Evolutionary conservation across 2,329 filamentous ascomycete genomes (phyloP), one percentile per base, ranked within the genome.

Genomic region (Aspergillus caelatus): DNA sequence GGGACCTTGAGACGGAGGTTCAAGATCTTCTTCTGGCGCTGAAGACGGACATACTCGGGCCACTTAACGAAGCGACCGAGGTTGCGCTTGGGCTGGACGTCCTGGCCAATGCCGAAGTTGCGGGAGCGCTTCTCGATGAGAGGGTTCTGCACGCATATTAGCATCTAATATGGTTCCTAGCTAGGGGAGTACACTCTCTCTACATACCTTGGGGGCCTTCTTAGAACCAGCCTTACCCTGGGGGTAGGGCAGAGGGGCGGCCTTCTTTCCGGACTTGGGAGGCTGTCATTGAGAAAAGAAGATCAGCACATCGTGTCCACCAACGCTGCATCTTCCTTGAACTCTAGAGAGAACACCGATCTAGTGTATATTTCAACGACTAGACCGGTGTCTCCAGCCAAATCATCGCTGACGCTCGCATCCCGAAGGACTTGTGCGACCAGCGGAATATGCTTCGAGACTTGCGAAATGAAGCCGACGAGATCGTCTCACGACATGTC

Each of bases 201-300:
- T 9, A 89, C 91, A 81, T 82, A 98, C 95, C 94, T 98, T 99
- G 77, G 93, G 88, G 74, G 88, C 87, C 91, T 98, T 99, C 92
- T 97, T 97, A 78, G 82, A 78, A 78, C 88, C 88, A 85, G 94
- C 92, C 89, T 96, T 97, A 79, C 90, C 88, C 86, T 94, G 90
- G 80, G 93, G 92, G 89, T 96, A 97, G 82, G 95, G 95, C 85
- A 95, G 93, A 82, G 95, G 87, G 78, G 95, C 95, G 85, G 92
- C 90, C 89, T 97, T 98, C 92, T 97, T 98, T 88, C 93, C 93
- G 78, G 81, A 78, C 87, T 98, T 99, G 82, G 94, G 92, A 91
- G 95, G 93, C 95, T 98, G 87, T 98, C 94, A 98, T 98, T 95
- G 94, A 98, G 94, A 93, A 96, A 94, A 95, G 91, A 96, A 93